A percentile compares a stretch with the other conserved stretches of the same genome.
phyloP scores from a whole-genome alignment of 108 stramenopile species.

The Nitzschia inconspicua region DNA sequence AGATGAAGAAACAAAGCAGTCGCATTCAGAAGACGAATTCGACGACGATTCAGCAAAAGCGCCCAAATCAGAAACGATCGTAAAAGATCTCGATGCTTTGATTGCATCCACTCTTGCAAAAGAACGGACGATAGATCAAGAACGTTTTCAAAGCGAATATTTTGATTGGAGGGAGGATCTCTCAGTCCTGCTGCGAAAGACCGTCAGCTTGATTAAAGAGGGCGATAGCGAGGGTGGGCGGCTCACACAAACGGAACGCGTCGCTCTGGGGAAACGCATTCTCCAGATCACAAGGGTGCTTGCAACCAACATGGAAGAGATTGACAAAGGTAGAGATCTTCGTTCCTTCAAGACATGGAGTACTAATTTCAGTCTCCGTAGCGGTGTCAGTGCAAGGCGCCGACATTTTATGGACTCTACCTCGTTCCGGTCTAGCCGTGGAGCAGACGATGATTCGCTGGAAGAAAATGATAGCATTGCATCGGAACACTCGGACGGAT shows the following conservation, averaged over 20 bases:
- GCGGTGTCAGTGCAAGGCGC: conserved; percentile 54
- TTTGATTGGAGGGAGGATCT: conserved; percentile 45
- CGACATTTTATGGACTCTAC: conserved; percentile 36
- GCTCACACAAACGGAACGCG: conserved; percentile 33
- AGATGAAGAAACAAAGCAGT: neutral
- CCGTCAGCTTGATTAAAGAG: neutral
- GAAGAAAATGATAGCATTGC: conserved; percentile 15
- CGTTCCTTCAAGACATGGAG: conserved; percentile 58
- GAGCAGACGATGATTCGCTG: neutral
- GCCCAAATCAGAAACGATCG: neutral
- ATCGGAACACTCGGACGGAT: conserved; percentile 29
- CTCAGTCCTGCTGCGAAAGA: conserved; percentile 28
- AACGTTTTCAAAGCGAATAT: conserved; percentile 39
- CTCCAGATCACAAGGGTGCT: conserved; percentile 50
- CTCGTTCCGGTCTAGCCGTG: conserved; percentile 13
- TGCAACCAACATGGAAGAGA: conserved; percentile 40
- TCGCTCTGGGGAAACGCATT: conserved; percentile 52
- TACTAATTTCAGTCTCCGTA: conserved; percentile 54
- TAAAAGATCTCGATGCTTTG: neutral
- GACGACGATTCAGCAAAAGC: neutral
- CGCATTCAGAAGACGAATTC: neutral
- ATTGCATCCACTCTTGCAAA: conserved; percentile 19
- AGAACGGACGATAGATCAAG: conserved; percentile 18
- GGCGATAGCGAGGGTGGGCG: neutral
- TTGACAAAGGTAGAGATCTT: conserved; percentile 57